A percentile compares a stretch with the other conserved stretches of the same genome.
Evolutionary conservation across 208 protist genomes (phyloP).

Genomic region (Crithidia thermophila): DNA sequence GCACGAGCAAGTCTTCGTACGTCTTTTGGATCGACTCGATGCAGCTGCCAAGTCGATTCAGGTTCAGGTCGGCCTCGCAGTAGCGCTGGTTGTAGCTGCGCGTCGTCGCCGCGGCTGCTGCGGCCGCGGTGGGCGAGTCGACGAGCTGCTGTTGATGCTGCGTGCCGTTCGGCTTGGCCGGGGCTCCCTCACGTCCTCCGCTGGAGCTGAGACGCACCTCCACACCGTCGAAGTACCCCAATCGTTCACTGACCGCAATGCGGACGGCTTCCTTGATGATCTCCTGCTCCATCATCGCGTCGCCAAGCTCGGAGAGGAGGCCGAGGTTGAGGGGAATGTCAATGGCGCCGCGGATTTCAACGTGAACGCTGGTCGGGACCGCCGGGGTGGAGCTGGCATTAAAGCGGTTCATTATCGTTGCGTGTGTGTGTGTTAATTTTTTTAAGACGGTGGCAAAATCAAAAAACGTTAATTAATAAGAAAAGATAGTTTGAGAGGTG

Average conservation of each 20-base stretch:
- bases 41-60: slow-evolving; percentile 54
- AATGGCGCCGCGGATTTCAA: slow-evolving; percentile 54
- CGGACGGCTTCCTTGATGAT: slow-evolving; percentile 70
- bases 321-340: slow-evolving; percentile 51
- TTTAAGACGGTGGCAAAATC: no score
- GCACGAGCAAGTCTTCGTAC: slow-evolving; percentile 51
- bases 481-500: no score
- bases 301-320: slow-evolving; percentile 55
- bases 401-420: neutral
- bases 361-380: slow-evolving; percentile 28
- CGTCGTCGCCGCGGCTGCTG: neutral
- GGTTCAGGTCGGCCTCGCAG: slow-evolving; percentile 28
- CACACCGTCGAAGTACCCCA: slow-evolving; percentile 70
- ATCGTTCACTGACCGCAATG: slow-evolving; percentile 64
- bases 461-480: no score
- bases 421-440: no score
- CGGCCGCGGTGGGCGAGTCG: neutral
- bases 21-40: slow-evolving; percentile 62
- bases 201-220: slow-evolving; percentile 38
- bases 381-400: neutral
- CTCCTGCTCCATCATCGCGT: slow-evolving; percentile 59
- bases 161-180: neutral
- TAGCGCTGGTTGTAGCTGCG: neutral
- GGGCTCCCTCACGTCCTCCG: slow-evolving; percentile 8
- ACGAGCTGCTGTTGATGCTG: slow-evolving; percentile 4